Percentiles rank a stretch among this genome's conserved stretches.
phyloP scores from a whole-genome alignment of 164 flowering plant genomes.

The Brasenia schreberi region DNA sequence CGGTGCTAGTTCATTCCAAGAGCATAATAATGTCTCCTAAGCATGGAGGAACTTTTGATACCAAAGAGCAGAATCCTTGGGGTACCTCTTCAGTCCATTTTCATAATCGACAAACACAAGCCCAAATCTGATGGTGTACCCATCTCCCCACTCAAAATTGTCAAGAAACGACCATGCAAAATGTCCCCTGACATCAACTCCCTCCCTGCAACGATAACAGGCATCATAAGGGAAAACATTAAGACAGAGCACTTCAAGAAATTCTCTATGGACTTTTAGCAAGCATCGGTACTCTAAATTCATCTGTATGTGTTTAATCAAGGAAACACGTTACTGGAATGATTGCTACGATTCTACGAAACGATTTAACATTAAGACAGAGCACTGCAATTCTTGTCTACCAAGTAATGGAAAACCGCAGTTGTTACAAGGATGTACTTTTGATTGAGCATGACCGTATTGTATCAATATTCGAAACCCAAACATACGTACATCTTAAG shows the following conservation, averaged over 20 bases:
- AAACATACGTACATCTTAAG: background rate
- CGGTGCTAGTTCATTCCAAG: no score
- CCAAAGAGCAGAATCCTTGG: constrained; percentile 8
- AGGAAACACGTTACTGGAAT: background rate
- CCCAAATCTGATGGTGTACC: constrained; percentile 5
- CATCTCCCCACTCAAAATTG: constrained; percentile 11
- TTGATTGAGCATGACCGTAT: background rate
- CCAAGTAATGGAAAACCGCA: no score
- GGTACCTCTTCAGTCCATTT: constrained; percentile 7
- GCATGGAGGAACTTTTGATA: constrained; percentile 3
- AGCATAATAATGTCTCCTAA: background rate
- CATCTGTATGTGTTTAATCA: background rate
- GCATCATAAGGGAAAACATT: background rate
- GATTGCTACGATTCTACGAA: no score
- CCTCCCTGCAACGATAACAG: constrained; percentile 3
- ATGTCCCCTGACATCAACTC: constrained; percentile 5
- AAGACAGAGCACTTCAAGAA: background rate
- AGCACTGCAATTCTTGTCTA: no score
- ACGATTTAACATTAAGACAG: no score
- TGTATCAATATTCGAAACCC: background rate
- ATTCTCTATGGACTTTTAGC: background rate
- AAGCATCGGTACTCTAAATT: no score
- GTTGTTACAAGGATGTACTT: no score
- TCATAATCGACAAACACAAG: no score
- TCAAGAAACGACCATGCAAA: constrained; percentile 11